phyloP scores from a whole-genome alignment of 2,329 filamentous ascomycete genomes.

The Xylaria arbuscula region DNA sequence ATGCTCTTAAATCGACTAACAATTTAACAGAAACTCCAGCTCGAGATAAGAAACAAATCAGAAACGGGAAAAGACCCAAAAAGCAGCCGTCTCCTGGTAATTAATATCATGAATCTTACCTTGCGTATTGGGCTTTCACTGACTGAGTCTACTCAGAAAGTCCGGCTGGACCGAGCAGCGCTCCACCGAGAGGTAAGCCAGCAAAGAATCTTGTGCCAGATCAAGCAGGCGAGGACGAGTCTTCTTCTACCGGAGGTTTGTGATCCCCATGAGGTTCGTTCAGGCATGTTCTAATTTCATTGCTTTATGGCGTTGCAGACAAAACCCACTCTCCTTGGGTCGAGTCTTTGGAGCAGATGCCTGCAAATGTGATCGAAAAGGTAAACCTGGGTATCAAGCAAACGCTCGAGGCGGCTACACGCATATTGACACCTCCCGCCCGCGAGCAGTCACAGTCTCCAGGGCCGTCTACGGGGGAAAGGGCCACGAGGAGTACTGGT shows the following conservation, averaged over 20 bases:
- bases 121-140: neutral
- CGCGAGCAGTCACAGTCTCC: slow-evolving; percentile 7
- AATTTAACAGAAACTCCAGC: slow-evolving; percentile 5
- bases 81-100: slow-evolving; percentile 21
- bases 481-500: slow-evolving; percentile 8
- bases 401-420: slow-evolving; percentile 23
- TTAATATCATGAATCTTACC: neutral
- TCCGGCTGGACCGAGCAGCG: slow-evolving; percentile 3
- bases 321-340: slow-evolving; percentile 37
- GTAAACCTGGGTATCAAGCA: slow-evolving; percentile 36
- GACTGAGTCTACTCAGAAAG: slow-evolving; percentile 7
- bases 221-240: slow-evolving; percentile 2
- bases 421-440: slow-evolving; percentile 20
- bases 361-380: slow-evolving; percentile 27
- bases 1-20: neutral
- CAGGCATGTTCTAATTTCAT: slow-evolving; percentile 6
- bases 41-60: neutral
- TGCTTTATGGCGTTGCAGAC: neutral
- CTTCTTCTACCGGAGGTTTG: slow-evolving; percentile 26
- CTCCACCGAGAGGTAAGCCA: slow-evolving; percentile 20
- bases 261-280: neutral
- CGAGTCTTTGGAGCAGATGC: slow-evolving; percentile 32
- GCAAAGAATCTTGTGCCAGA: neutral
- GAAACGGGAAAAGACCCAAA: slow-evolving; percentile 9
- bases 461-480: neutral